A percentile compares a stretch with the other conserved stretches of the same genome.
Evolutionary conservation across 805 yeast species (phyloP).

Genomic region (Cyberlindnera amylophila): DNA sequence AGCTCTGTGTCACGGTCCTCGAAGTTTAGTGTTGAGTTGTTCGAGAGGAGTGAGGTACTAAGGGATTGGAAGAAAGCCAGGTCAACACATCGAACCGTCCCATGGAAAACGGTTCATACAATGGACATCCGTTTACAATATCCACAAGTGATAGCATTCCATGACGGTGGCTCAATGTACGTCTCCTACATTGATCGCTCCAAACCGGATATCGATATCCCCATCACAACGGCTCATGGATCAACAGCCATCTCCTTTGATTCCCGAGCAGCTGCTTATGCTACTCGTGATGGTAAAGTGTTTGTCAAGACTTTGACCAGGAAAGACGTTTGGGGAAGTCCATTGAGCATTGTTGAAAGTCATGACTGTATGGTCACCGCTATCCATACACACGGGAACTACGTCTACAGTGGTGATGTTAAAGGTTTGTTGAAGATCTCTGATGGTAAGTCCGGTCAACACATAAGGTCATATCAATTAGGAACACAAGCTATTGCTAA

Average conservation of each 20-base stretch:
- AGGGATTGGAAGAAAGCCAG: conserved; percentile 19
- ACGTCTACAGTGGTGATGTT: conserved; percentile 23
- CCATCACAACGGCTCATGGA: conserved; percentile 19
- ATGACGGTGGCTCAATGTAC: conserved; percentile 19
- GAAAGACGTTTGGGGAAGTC: conserved; percentile 16
- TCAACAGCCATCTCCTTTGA: conserved; percentile 17
- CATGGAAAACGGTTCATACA: conserved; percentile 6
- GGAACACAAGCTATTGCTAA: conserved; percentile 5
- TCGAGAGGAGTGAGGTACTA: conserved; percentile 26
- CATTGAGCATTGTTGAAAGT: conserved; percentile 5
- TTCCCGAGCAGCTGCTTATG: conserved; percentile 17
- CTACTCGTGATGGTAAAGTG: conserved; percentile 20
- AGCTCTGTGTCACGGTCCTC: conserved; percentile 35
- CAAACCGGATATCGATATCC: conserved; percentile 18
- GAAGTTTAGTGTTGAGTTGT: conserved; percentile 33
- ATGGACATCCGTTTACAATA: conserved; percentile 14
- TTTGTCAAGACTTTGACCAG: conserved; percentile 15
- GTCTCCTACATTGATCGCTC: conserved; percentile 15
- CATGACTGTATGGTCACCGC: conserved; percentile 17
- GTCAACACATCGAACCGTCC: background rate
- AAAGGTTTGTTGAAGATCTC: conserved; percentile 17
- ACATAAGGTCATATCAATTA: conserved; percentile 9
- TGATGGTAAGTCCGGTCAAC: conserved; percentile 15
- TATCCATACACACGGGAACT: conserved; percentile 15
- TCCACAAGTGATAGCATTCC: conserved; percentile 17